Conservation (phyloP, 768 basidiomycete genomes). For the Crucibulum laeve region DNA sequence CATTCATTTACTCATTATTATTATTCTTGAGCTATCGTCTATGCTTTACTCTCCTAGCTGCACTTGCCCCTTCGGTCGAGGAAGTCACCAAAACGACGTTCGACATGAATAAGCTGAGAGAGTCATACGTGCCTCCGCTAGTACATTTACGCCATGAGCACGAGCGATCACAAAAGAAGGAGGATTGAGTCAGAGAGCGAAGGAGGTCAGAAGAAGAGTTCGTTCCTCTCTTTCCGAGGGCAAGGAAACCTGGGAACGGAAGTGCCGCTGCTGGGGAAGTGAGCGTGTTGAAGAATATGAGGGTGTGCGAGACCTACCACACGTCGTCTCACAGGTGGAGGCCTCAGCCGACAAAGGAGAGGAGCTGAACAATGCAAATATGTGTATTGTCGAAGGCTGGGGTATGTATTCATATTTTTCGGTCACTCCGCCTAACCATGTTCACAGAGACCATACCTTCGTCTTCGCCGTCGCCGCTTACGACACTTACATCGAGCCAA, state of each 20-base stretch:
- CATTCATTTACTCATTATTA: conserved; percentile 2
- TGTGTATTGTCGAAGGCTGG: conserved; percentile 64
- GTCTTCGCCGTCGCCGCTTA: conserved; percentile 38
- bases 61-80: conserved; percentile 3
- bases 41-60: conserved; percentile 15
- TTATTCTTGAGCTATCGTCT: conserved; percentile 16
- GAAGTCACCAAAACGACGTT: conserved; percentile 14
- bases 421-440: background rate
- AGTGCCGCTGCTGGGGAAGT: background rate
- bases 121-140: conserved; percentile 18
- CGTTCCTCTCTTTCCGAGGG: conserved; percentile 39
- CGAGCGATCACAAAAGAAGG: background rate
- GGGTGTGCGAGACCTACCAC: background rate
- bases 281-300: background rate
- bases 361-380: conserved; percentile 42
- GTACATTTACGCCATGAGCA: conserved; percentile 4
- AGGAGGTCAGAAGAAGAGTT: conserved; percentile 15
- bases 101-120: conserved; percentile 14
- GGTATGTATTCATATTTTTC: conserved; percentile 32
- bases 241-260: background rate
- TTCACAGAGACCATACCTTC: conserved; percentile 29
- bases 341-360: conserved; percentile 4
- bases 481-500: conserved; percentile 34
- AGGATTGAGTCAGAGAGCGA: conserved; percentile 1
- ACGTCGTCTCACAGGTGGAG: background rate